Conservation (phyloP, 1,139 yeast species). For the Zygoascus sp. region DNA sequence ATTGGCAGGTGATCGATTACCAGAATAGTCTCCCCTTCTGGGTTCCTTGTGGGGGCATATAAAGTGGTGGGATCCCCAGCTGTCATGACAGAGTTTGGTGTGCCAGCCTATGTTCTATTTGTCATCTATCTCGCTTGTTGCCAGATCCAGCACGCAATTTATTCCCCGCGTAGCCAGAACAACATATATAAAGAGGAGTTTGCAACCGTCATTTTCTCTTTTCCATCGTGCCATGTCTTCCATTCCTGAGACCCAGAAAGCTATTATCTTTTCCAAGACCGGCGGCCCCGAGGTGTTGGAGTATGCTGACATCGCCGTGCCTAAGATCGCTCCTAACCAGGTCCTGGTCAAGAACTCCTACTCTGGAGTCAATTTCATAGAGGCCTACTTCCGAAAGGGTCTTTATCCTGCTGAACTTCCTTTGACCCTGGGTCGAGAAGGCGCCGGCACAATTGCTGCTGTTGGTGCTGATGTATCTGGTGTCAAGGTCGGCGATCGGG, state of each 20-base stretch:
- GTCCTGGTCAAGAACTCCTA: conserved; percentile 65
- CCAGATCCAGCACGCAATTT: background rate
- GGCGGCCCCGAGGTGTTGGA: conserved; percentile 56
- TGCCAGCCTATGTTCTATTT: background rate
- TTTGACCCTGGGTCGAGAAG: conserved; percentile 73
- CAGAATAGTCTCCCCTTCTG: background rate
- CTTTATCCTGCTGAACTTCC: conserved; percentile 61
- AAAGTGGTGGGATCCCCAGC: background rate
- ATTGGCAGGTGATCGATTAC: background rate
- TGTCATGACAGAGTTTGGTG: background rate
- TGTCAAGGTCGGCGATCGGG: conserved; percentile 65
- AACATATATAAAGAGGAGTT: background rate
- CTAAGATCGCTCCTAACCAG: conserved; percentile 51
- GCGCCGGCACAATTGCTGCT: conserved; percentile 67
- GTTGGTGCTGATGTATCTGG: conserved; percentile 57
- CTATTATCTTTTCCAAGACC: conserved; percentile 47
- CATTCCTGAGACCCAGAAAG: conserved; percentile 59
- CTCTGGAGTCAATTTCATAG: conserved; percentile 80
- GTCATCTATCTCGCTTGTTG: background rate
- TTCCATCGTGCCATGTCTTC: conserved; percentile 16
- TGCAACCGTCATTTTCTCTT: background rate
- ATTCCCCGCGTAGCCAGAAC: background rate
- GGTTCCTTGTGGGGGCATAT: background rate
- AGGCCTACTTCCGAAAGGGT: conserved; percentile 76
- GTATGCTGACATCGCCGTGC: conserved; percentile 53